Conservation (phyloP, 345 rosid species). For the Mangifera indica region DNA sequence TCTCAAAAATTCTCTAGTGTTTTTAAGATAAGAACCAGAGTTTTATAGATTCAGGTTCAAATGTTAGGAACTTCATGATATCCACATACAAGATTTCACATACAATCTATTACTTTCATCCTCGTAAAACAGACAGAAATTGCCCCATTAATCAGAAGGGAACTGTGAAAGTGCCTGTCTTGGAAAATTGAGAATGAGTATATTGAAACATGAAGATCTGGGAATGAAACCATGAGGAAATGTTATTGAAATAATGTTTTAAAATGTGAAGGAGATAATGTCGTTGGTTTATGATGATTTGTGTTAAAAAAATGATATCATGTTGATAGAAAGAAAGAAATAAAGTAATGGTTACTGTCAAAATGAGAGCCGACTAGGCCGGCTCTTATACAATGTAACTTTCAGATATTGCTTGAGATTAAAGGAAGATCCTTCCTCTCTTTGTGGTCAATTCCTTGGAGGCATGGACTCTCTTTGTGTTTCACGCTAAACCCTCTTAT, state of each 20-base stretch:
- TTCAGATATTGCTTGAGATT: conserved; percentile 57
- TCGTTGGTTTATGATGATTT: conserved; percentile 18
- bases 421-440: conserved; percentile 50
- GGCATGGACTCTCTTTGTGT: conserved; percentile 40
- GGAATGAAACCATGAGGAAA: conserved; percentile 16
- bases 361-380: conserved; percentile 46
- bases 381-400: conserved; percentile 40
- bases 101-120: too few relatives aligned
- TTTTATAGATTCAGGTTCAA: too few relatives aligned
- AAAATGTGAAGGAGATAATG: conserved; percentile 1
- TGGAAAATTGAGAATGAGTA: conserved; percentile 10
- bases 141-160: too few relatives aligned
- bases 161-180: not conserved
- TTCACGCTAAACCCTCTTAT: conserved; percentile 17
- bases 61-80: too few relatives aligned
- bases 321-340: conserved; percentile 12
- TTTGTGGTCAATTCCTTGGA: conserved; percentile 59
- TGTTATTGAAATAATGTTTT: not conserved
- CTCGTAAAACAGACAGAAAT: too few relatives aligned
- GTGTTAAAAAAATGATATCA: conserved; percentile 20
- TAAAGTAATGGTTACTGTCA: conserved; percentile 33
- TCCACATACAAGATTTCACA: too few relatives aligned
- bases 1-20: too few relatives aligned
- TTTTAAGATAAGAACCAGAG: too few relatives aligned
- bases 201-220: not conserved